Percentiles rank a stretch among this genome's conserved stretches.
Conservation (phyloP, 768 basidiomycete genomes). For the Candolleomyces efflorescens region DNA sequence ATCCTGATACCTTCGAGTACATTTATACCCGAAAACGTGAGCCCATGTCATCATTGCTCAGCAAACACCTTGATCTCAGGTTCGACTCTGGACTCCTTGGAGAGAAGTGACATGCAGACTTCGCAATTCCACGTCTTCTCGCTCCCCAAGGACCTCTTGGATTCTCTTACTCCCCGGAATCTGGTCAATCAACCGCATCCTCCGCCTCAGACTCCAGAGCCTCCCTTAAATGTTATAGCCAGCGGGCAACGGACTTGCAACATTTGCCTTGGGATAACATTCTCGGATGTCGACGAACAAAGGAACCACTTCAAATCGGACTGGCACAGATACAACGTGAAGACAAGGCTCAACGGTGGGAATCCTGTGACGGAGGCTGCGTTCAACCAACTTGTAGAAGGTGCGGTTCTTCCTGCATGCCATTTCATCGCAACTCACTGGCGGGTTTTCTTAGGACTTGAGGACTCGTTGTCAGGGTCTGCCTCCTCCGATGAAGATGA, state of each 20-base stretch:
- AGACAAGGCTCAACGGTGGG: slow-evolving; percentile 64
- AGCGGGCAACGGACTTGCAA: slow-evolving; percentile 58
- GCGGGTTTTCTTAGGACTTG: slow-evolving; percentile 45
- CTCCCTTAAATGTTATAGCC: slow-evolving; percentile 24
- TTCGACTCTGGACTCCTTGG: not conserved
- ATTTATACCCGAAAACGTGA: not conserved
- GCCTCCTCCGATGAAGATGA: slow-evolving; percentile 66
- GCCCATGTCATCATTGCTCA: not conserved
- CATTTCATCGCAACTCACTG: not conserved
- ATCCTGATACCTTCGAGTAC: not conserved
- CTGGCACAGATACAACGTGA: slow-evolving; percentile 98
- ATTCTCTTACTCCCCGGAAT: slow-evolving; percentile 66
- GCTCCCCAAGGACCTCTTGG: slow-evolving; percentile 64
- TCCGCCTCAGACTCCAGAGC: slow-evolving; percentile 31
- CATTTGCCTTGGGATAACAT: slow-evolving; percentile 65
- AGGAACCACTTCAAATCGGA: slow-evolving; percentile 86
- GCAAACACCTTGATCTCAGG: not conserved
- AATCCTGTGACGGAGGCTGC: slow-evolving; percentile 61
- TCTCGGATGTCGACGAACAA: slow-evolving; percentile 77
- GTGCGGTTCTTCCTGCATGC: slow-evolving; percentile 36
- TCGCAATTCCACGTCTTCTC: slow-evolving; percentile 64
- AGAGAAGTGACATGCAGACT: slow-evolving; percentile 16
- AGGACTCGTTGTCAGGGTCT: slow-evolving; percentile 91
- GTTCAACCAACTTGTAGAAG: slow-evolving; percentile 78
- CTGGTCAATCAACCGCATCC: slow-evolving; percentile 39